Evolutionary conservation across 352 stramenopile genomes (phyloP).

Genomic region (Phytophthora pluvialis): DNA sequence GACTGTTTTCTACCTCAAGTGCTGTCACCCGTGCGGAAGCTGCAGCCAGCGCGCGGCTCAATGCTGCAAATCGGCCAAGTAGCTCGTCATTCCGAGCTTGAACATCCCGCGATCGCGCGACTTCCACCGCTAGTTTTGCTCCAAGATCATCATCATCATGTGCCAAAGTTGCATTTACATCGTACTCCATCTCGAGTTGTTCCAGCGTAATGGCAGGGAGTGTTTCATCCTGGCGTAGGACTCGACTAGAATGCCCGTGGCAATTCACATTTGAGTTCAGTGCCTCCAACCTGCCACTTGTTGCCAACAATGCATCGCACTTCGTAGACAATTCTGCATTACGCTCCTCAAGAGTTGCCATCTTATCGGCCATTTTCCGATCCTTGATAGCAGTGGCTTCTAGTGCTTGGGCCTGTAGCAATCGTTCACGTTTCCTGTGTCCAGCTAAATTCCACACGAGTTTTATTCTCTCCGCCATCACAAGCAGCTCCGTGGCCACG

Average conservation of each 20-base stretch:
- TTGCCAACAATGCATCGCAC: conserved; percentile 8
- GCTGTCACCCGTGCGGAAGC: no score
- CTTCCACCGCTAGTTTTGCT: conserved; percentile 15
- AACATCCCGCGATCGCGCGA: conserved; percentile 15
- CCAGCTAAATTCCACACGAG: conserved; percentile 54
- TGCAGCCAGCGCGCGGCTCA: no score
- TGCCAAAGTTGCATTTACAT: neutral
- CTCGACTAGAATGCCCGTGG: neutral
- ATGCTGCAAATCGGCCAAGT: neutral
- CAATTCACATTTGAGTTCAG: neutral
- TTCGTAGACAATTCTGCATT: conserved; percentile 20
- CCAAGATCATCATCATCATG: neutral
- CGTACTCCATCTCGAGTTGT: conserved; percentile 2
- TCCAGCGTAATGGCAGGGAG: neutral
- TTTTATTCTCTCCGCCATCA: conserved; percentile 54
- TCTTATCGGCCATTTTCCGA: conserved; percentile 9
- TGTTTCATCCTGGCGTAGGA: neutral
- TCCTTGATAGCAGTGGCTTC: conserved; percentile 19
- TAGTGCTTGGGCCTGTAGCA: conserved; percentile 31
- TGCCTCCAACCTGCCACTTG: neutral
- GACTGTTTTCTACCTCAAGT: no score
- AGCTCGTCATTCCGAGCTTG: conserved; percentile 27
- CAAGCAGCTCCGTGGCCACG: conserved; percentile 47
- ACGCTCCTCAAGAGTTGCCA: conserved; percentile 19
- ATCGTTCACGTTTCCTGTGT: conserved; percentile 50